phyloP scores from a whole-genome alignment of 768 basidiomycete species.

The Russula virescens region DNA sequence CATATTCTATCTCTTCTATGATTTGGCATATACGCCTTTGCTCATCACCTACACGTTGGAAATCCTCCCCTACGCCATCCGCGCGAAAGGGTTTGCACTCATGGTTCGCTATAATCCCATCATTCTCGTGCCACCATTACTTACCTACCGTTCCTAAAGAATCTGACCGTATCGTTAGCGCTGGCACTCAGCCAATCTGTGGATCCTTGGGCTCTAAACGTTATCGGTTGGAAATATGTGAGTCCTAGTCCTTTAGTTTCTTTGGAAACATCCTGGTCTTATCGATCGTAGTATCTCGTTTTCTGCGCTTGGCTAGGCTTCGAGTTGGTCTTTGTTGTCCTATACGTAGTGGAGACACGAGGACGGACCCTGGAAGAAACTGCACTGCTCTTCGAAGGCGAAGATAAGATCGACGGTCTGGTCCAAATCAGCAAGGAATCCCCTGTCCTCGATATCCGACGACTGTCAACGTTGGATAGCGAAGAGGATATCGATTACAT shows the following conservation, averaged over 20 bases:
- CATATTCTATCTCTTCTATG: slow-evolving; percentile 46
- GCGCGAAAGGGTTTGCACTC: slow-evolving; percentile 73
- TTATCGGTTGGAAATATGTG: slow-evolving; percentile 40
- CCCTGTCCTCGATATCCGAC: slow-evolving; percentile 34
- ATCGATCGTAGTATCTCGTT: slow-evolving; percentile 42
- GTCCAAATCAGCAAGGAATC: slow-evolving; percentile 45
- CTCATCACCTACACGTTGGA: slow-evolving; percentile 60
- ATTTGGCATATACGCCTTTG: slow-evolving; percentile 75
- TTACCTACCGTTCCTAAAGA: slow-evolving; percentile 35
- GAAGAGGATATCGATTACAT: not conserved
- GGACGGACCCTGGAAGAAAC: slow-evolving; percentile 71
- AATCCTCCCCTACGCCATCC: slow-evolving; percentile 73
- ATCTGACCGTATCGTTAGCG: slow-evolving; percentile 55
- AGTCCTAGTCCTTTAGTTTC: slow-evolving; percentile 14
- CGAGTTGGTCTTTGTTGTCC: slow-evolving; percentile 52
- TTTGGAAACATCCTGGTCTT: slow-evolving; percentile 11
- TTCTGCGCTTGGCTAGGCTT: slow-evolving; percentile 61
- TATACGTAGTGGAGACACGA: slow-evolving; percentile 58
- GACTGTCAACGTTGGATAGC: not conserved
- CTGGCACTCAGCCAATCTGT: slow-evolving; percentile 77
- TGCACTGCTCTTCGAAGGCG: slow-evolving; percentile 64
- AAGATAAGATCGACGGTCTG: slow-evolving; percentile 39
- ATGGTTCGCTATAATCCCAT: slow-evolving; percentile 43
- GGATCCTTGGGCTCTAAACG: slow-evolving; percentile 65
- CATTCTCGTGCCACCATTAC: not conserved